Base-by-base conservation (phyloP, 163 green algal genomes). In the Picocystis sp. region DNA sequence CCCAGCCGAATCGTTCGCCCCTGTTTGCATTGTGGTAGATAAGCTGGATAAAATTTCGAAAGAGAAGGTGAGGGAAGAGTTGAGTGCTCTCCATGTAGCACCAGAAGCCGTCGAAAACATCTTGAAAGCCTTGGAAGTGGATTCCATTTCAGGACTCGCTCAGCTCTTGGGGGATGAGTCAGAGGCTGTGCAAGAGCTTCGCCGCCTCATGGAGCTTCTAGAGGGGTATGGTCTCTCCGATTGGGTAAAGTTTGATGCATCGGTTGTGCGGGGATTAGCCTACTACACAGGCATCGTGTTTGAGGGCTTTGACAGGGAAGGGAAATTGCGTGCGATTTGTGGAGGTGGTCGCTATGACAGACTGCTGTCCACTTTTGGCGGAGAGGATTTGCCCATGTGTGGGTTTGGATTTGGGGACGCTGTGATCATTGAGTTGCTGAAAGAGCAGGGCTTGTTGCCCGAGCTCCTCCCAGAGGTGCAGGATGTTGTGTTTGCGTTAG, bases 261-360 rank as follows among this genome's bases (percentile, higher is more conserved):
- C 65, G 44, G 80, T 96, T 10, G 83, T 95, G 34, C 67, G 86
- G 17, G 89, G 89, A 12, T 76, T 98, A 43, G 86, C 89, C 1
- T 98, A 98, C 73, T 98, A 98, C 78, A 98, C 89, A 57, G 86
- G 87, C 50, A 73, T 82, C 3, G 89, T 98, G 34, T 98, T 98
- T 79, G 89, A 98, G 73, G 90, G 73, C 9, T 92, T 93, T 67
- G 90, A 98, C 66, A 65, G 83, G 10, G 70, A 65, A 3, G 87
- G 85, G 3, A 55, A 87, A 71, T 72, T 98, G 67, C 71, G 90
- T 0, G 89, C 90, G 13, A 95, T 98, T 55, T 94, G 80, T 65
- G 90, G 90, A 22, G 90, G 90, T 23, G 90, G 90, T 1, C 73
- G 90, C 0, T 98, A 97, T 63, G 88, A 96, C 62, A 51, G 61